Conservation (phyloP, 129 eudicot genomes). For the Helichrysum umbraculigerum region DNA sequence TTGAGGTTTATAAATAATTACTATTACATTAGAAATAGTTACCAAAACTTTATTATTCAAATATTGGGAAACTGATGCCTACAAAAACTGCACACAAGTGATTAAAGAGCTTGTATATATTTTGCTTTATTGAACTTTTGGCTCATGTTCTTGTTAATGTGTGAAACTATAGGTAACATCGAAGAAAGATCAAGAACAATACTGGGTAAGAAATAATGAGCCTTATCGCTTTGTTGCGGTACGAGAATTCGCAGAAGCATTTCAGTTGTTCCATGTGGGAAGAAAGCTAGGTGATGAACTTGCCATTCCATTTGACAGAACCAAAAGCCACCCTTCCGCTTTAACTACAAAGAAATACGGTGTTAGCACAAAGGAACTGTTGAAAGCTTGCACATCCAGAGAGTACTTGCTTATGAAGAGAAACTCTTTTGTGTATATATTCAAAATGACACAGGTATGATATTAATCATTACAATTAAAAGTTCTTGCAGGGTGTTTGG, state of each 20-base stretch:
- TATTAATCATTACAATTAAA: not conserved
- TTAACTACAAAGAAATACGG: conserved; percentile 70
- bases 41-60: too few species aligned
- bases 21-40: too few species aligned
- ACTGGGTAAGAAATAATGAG: conserved; percentile 50
- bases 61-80: too few species aligned
- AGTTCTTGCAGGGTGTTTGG: not conserved
- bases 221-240: conserved; percentile 53
- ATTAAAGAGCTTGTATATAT: not conserved
- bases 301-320: conserved; percentile 62
- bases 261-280: conserved; percentile 75
- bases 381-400: conserved; percentile 75
- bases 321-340: conserved; percentile 80
- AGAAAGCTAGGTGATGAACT: conserved; percentile 62
- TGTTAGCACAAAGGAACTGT: conserved; percentile 59
- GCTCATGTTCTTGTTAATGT: conserved; percentile 2
- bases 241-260: conserved; percentile 72
- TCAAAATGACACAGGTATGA: conserved; percentile 57
- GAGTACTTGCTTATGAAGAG: conserved; percentile 78
- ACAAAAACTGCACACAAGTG: too few species aligned
- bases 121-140: not conserved
- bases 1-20: too few species aligned
- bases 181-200: conserved; percentile 71
- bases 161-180: conserved; percentile 59
- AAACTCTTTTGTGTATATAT: conserved; percentile 77